Conservation (phyloP, 345 rosid species). For the Dipteronia sinensis region DNA sequence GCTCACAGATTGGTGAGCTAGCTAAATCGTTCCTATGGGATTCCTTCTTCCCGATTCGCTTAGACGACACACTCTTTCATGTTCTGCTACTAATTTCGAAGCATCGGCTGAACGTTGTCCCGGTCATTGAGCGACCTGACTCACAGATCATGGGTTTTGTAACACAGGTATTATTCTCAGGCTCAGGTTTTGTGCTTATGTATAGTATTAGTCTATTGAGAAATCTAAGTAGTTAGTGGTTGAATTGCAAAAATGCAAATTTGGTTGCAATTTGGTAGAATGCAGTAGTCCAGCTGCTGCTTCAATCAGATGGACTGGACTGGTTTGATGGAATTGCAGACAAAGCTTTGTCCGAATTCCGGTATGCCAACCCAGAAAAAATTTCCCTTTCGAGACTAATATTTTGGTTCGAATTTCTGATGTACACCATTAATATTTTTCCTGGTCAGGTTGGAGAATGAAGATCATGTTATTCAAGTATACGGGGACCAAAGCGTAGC, state of each 20-base stretch:
- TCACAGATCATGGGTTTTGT: conserved; percentile 33
- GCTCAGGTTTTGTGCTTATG: not conserved
- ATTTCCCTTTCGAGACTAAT: not conserved
- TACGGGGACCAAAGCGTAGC: conserved; percentile 34
- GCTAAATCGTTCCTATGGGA: conserved; percentile 50
- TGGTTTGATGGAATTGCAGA: conserved; percentile 51
- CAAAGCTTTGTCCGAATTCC: conserved; percentile 34
- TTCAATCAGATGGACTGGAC: conserved; percentile 45
- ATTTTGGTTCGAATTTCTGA: not conserved
- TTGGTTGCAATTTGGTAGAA: conserved; percentile 21
- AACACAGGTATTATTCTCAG: conserved; percentile 35
- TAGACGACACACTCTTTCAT: conserved; percentile 45
- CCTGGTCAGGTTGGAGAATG: conserved; percentile 30
- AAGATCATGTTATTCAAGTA: conserved; percentile 26
- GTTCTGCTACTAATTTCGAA: conserved; percentile 45
- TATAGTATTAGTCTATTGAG: not conserved
- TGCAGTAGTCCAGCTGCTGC: conserved; percentile 42
- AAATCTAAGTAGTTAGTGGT: not conserved
- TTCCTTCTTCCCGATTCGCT: conserved; percentile 42
- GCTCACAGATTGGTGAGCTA: conserved; percentile 39
- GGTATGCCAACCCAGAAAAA: conserved; percentile 13
- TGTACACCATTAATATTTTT: not conserved
- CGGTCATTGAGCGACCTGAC: conserved; percentile 27
- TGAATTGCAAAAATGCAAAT: not conserved
- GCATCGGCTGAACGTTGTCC: conserved; percentile 39